Evolutionary conservation across 164 flowering plant genomes (phyloP), one percentile per base, ranked within the genome.

Genomic region (Piper longum): DNA sequence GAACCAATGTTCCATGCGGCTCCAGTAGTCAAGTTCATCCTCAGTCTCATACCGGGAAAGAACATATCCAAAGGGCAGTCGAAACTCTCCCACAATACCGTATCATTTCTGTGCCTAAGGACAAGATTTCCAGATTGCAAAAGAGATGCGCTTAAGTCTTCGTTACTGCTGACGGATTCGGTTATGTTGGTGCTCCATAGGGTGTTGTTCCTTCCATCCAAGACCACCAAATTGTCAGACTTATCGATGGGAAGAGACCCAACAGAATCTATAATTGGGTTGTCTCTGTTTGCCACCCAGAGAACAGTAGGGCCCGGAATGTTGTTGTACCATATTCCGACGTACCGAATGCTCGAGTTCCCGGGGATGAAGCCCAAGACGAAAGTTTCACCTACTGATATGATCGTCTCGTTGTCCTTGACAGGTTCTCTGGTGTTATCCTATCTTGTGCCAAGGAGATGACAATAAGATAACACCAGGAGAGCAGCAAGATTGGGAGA

Each of bases 361-460:
- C 36, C 36, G 36, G 36, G 36, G 36, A 26, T 26, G 36, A 26
- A 26, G 36, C 89, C 89, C 45, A 87, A 67, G 3, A 12, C 75
- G 67, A 75, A 85, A 0, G 3, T 43, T 13, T 64, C 56, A 0
- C 41, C 66, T 0, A 41, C 16, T 1, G 43, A 59, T 6, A 59
- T 4, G 41, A 59, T 16, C 16, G n/a, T 59, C n/a, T 85, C 63
- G 3, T 78, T 74, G 45, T 82, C 80, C 57, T 16, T 61, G 9
- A 81, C 57, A 0, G 69, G 36, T 26, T 26, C 36, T 26, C 36
- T 26, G 36, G 36, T 26, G 36, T 26, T 26, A 26, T 26, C 36
- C 36, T 26, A 26, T 26, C 36, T 26, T 26, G 36, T 26, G 1
- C 36, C 36, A 26, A 26, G 36, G 36, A 26, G 36, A 26, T 26